Base-by-base conservation (phyloP, 2,329 filamentous ascomycete species). In the Paraphaeosphaeria minitans region DNA sequence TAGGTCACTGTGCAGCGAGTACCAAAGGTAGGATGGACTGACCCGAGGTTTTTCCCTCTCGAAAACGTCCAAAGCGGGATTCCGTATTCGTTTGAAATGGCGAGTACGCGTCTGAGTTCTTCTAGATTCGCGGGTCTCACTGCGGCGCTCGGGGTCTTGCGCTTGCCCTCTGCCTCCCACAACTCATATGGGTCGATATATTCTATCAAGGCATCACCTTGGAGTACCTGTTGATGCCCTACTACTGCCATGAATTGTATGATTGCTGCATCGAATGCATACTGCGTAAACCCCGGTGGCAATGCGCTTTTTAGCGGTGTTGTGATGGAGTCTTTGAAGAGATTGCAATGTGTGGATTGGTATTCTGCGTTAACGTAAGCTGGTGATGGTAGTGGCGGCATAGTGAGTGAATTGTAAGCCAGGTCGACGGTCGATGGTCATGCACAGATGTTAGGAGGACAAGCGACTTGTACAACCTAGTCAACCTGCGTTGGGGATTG, bases 131-230 rank as follows among this genome's bases (percentile, higher is more conserved):
- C 68, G 0, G 71, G 70, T 69, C 79, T 77, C 16, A 81, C 76
- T 8, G 80, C 80, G 7, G 78, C 80, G 49, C 79, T 78, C 2
- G 80, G 79, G 46, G 81, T 73, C 45, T 75, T 78, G 24, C 79
- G 72, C 54, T 72, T 67, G 4, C 73, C 70, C 6, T 75, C 74
- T 3, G 70, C 71, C 58, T 81, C 80, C 3, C 74, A 74, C 10
- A 82, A 71, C 66, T 82, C 79, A 55, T 82, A 82, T 1, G 80
- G 80, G 55, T 82, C 80, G 45, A 82, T 78, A 57, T 82, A 82
- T 56, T 82, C 79, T 5, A 69, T 74, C 35, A 82, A 59, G 1
- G 65, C 72, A 24, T 76, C 69, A n/a, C 74, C 74, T 6, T 70
- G 68, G 53, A 79, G 75, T 1, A 82, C 77, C 3, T 77, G 72